These are phyloP conservation scores for Yarrowia galli DNA, from an alignment of 1,139 yeast species.

Conservation along the genomic window DNA sequence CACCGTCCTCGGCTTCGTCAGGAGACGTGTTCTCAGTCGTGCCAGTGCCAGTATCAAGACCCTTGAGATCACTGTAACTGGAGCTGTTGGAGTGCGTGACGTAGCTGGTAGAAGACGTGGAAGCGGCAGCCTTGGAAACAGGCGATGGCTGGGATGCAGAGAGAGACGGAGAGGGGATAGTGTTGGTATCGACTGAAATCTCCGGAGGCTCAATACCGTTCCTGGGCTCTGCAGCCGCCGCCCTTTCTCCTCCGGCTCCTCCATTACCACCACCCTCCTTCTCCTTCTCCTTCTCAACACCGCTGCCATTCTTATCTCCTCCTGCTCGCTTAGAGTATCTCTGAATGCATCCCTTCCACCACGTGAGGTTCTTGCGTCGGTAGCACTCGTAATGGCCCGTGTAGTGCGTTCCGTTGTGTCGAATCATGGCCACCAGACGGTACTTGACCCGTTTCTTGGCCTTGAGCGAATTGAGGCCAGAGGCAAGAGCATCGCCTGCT, in stretches of 20 bases:
- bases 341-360: conserved; percentile 44
- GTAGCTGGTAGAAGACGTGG: conserved; percentile 26
- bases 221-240: not conserved
- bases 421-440: conserved; percentile 71
- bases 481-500: not conserved
- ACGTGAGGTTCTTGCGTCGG: conserved; percentile 48
- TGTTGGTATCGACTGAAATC: conserved; percentile 20
- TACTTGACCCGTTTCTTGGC: conserved; percentile 52
- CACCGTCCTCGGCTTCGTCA: conserved; percentile 3
- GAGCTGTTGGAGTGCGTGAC: conserved; percentile 31
- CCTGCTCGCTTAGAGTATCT: conserved; percentile 20
- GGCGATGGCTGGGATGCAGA: conserved; percentile 37
- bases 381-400: conserved; percentile 73
- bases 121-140: conserved; percentile 14
- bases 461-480: conserved; percentile 23
- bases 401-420: conserved; percentile 88
- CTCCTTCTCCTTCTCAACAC: not conserved
- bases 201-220: not conserved
- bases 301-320: not conserved
- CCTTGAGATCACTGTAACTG: conserved; percentile 16
- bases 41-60: conserved; percentile 1
- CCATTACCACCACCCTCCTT: too few species aligned
- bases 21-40: conserved; percentile 7
- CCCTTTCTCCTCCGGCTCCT: too few species aligned
- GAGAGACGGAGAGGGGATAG: conserved; percentile 11